Conservation (phyloP, 1,139 yeast species). For the Protomyces macrosporus region DNA sequence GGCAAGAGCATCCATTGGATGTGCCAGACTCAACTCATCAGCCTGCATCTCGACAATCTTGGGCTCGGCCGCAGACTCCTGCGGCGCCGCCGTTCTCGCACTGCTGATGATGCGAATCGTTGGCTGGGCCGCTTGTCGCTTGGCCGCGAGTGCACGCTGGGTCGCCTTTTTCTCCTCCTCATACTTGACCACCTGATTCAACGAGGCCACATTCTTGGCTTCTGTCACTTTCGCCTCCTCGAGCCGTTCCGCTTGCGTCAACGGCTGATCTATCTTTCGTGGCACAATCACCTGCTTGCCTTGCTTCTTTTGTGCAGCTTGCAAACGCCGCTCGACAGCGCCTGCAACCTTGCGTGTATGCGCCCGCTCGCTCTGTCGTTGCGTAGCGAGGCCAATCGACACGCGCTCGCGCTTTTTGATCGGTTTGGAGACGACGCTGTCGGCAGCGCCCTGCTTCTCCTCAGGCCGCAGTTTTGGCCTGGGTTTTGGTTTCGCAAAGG, state of each 20-base stretch:
- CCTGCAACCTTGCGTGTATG: conserved; percentile 75
- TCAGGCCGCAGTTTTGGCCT: not conserved
- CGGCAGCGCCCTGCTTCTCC: not conserved
- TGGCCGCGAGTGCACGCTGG: conserved; percentile 1
- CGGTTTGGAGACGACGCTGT: not conserved
- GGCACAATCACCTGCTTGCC: conserved; percentile 34
- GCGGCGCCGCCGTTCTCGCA: not conserved
- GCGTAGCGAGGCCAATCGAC: conserved; percentile 37
- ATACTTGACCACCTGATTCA: conserved; percentile 73
- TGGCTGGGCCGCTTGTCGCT: not conserved
- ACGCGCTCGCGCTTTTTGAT: conserved; percentile 23
- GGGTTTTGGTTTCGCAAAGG: conserved; percentile 23
- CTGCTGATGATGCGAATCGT: conserved; percentile 2
- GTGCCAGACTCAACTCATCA: not conserved
- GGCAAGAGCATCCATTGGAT: conserved; percentile 6
- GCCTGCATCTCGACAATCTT: not conserved
- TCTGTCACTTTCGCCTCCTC: conserved; percentile 86
- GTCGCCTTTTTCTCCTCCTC: conserved; percentile 50
- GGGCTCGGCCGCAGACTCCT: not conserved
- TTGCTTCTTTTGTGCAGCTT: conserved; percentile 55
- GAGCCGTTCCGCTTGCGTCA: conserved; percentile 82
- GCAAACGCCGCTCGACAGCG: conserved; percentile 67
- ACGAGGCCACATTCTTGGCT: conserved; percentile 61
- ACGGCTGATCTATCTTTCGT: conserved; percentile 28
- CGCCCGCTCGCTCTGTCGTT: conserved; percentile 73